Base-by-base conservation (phyloP, 1,284 basidiomycete species). In the Ustilago cynodontis region DNA sequence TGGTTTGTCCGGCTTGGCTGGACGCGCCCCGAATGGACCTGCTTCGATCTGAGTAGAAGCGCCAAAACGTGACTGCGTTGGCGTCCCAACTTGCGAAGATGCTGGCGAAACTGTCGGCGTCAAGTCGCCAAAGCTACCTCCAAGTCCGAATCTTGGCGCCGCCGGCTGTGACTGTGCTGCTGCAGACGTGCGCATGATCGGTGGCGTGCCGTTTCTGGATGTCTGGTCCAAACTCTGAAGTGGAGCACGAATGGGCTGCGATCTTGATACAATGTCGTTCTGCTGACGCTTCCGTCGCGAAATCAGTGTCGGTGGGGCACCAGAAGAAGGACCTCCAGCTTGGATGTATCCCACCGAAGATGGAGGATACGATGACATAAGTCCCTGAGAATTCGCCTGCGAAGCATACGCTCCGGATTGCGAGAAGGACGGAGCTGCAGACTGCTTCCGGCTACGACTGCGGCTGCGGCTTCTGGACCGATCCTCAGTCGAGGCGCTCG, bases 1-100 rank as follows among this genome's bases (percentile, higher is more conserved):
- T 18, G 65, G 54, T 1, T 50, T 61, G 37, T 64, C 61, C 2
- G 58, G n/a, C 16, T 53, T 52, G 11, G 39, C 31, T 2, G 67
- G 60, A 0, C 73, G 57, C 16, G 68, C 73, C 28, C 74, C 74
- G 29, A 72, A 77, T 1, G 58, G 61, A 5, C 74, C 74, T 0
- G 74, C 58, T 37, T 77, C 69, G 26, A 77, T 65, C 60, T 77
- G 74, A 3, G 73, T 76, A 14, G 60, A 63, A 8, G 58, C 54
- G 16, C 33, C 59, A 26, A 67, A 37, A 13, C 52, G 47, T 9
- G 58, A 22, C 20, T 28, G 65, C 9, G 58, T 64, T 14, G 65
- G 61, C 8, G 63, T 57, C 7, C 65, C 71, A 2, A 62, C 31
- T 28, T 62, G 61, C 9, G 65, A 64, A 2, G 63, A 65, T n/a